Conservation (phyloP, 176 grass and related monocot genomes). For the Carex cristatella region DNA sequence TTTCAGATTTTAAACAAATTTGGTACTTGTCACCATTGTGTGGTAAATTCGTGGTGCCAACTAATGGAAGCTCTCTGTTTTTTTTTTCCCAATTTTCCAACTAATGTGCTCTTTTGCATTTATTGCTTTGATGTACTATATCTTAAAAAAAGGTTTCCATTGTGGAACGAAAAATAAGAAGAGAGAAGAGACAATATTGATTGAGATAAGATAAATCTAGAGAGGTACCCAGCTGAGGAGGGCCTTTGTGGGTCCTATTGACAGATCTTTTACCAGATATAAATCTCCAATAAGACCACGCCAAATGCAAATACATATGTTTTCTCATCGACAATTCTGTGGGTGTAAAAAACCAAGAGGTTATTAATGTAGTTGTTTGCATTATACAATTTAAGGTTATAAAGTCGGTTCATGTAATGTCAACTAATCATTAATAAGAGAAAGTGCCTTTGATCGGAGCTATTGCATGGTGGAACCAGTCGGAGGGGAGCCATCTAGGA, state of each 20-base stretch:
- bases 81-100: too few relatives aligned
- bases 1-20: too few relatives aligned
- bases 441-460: conserved; percentile 79
- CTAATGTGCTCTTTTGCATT: too few relatives aligned
- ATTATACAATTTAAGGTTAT: background rate
- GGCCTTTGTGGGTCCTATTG: conserved; percentile 74
- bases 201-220: background rate
- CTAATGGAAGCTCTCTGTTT: too few relatives aligned
- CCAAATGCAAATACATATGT: conserved; percentile 93
- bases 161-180: background rate
- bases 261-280: conserved; percentile 87
- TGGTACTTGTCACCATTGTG: too few relatives aligned
- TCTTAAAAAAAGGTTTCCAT: too few relatives aligned
- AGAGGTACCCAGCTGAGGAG: conserved; percentile 51
- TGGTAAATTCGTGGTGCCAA: too few relatives aligned
- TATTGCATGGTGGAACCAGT: conserved; percentile 85
- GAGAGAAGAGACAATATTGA: background rate
- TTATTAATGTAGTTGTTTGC: background rate
- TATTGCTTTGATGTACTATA: too few relatives aligned
- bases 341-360: conserved; percentile 36
- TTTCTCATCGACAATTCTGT: conserved; percentile 89
- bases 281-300: conserved; percentile 93
- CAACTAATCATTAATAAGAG: background rate
- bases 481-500: conserved; percentile 72
- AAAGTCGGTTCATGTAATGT: background rate